These are phyloP conservation scores for Argentina anserina DNA, from an alignment of 306 rosid species.

Conservation along the genomic window DNA sequence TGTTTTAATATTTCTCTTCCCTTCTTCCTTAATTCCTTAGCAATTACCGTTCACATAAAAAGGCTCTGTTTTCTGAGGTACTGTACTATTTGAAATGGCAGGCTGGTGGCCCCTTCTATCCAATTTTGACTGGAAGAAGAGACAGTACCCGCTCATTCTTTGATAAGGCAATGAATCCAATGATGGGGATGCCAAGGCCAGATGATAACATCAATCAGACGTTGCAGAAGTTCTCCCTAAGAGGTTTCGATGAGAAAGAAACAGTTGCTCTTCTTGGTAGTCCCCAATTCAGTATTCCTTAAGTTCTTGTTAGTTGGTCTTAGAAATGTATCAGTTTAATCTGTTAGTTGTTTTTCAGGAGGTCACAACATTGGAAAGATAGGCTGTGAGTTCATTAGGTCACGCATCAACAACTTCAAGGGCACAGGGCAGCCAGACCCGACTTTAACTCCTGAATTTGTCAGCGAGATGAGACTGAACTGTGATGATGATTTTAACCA, in stretches of 20 bases:
- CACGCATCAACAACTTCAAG: conserved; percentile 62
- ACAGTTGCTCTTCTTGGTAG: conserved; percentile 86
- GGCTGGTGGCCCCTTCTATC: conserved; percentile 93
- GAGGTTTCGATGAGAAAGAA: conserved; percentile 76
- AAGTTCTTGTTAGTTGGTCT: not conserved
- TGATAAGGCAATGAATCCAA: conserved; percentile 60
- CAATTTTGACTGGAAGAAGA: conserved; percentile 67
- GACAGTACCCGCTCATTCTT: conserved; percentile 61
- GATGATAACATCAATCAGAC: conserved; percentile 57
- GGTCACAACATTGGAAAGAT: conserved; percentile 87
- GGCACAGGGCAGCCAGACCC: conserved; percentile 78
- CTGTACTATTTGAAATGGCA: conserved; percentile 20
- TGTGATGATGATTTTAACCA: conserved; percentile 34
- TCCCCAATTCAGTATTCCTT: not conserved
- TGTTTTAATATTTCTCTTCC: not conserved
- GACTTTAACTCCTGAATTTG: conserved; percentile 52
- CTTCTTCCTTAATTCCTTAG: not conserved
- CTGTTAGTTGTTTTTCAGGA: conserved; percentile 39
- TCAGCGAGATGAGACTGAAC: conserved; percentile 44
- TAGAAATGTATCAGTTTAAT: conserved; percentile 3
- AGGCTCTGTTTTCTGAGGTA: not conserved
- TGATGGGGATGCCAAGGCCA: conserved; percentile 62
- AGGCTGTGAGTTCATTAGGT: conserved; percentile 60
- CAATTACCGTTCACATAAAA: not conserved
- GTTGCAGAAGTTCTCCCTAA: conserved; percentile 48